Conservation (phyloP, 305 asterid genomes). For the Solanum chacoense region DNA sequence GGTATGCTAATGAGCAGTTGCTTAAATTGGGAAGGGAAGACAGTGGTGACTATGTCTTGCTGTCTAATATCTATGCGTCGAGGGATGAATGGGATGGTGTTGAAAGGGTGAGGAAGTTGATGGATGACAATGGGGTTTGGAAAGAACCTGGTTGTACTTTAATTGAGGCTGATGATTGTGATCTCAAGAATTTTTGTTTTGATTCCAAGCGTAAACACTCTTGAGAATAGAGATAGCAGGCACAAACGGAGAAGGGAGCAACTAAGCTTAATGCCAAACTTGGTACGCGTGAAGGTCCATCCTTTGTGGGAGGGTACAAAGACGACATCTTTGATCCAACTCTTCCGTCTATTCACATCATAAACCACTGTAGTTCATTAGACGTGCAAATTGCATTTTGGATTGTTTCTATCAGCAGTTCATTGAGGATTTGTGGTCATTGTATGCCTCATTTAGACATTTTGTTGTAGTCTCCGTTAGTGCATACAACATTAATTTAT, state of each 20-base stretch:
- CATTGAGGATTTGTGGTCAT: background rate
- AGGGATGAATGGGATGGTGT: slow-evolving; percentile 51
- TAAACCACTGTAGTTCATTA: background rate
- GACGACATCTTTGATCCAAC: background rate
- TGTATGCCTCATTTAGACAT: background rate
- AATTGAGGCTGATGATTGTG: slow-evolving; percentile 18
- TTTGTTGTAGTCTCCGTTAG: background rate
- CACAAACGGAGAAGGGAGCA: background rate
- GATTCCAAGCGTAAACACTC: slow-evolving; percentile 4
- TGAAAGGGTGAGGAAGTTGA: slow-evolving; percentile 41
- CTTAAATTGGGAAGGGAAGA: slow-evolving; percentile 33
- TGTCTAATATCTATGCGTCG: slow-evolving; percentile 53
- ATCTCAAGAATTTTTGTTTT: slow-evolving; percentile 12
- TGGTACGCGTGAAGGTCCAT: background rate
- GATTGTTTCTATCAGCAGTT: background rate
- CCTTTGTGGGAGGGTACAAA: background rate
- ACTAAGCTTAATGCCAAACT: background rate
- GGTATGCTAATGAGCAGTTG: slow-evolving; percentile 37
- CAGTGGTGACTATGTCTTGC: slow-evolving; percentile 51
- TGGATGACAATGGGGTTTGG: slow-evolving; percentile 52
- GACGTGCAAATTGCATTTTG: background rate
- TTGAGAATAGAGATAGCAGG: background rate
- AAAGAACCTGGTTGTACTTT: slow-evolving; percentile 48
- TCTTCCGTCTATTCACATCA: background rate
- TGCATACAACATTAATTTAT: background rate